Evolutionary conservation across 148 eudicot species (phyloP).

Genomic region (Hydrangea macrophylla): DNA sequence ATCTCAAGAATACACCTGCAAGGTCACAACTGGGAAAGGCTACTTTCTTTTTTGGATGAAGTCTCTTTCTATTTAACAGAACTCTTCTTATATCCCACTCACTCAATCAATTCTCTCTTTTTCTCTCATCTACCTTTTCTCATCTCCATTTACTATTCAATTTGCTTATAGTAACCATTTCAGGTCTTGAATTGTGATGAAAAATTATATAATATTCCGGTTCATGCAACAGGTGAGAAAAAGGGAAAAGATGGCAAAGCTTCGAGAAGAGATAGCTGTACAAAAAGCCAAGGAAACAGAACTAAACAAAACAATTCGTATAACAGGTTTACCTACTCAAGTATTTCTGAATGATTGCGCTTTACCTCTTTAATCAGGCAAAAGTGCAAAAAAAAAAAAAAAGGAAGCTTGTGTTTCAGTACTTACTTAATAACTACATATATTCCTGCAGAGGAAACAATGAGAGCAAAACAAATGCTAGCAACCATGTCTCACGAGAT

Average conservation of each 20-base stretch:
- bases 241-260: constrained; percentile 89
- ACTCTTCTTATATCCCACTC: neutral
- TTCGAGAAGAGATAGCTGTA: constrained; percentile 89
- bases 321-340: constrained; percentile 47
- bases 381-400: no score
- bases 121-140: neutral
- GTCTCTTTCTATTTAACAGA: neutral
- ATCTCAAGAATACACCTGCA: no score
- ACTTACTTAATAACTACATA: neutral
- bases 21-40: no score
- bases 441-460: constrained; percentile 74
- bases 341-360: neutral
- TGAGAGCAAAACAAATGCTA: constrained; percentile 92
- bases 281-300: constrained; percentile 96
- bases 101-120: neutral
- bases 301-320: constrained; percentile 86
- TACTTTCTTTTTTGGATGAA: neutral
- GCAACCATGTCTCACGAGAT: constrained; percentile 99
- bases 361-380: neutral
- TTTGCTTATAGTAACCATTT: neutral
- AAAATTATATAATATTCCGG: constrained; percentile 2
- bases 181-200: neutral
- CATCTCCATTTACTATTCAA: neutral
- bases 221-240: constrained; percentile 58
- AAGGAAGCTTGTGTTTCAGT: no score